Evolutionary conservation across 164 flowering plant genomes (phyloP).

Genomic region (Buxus sempervirens): DNA sequence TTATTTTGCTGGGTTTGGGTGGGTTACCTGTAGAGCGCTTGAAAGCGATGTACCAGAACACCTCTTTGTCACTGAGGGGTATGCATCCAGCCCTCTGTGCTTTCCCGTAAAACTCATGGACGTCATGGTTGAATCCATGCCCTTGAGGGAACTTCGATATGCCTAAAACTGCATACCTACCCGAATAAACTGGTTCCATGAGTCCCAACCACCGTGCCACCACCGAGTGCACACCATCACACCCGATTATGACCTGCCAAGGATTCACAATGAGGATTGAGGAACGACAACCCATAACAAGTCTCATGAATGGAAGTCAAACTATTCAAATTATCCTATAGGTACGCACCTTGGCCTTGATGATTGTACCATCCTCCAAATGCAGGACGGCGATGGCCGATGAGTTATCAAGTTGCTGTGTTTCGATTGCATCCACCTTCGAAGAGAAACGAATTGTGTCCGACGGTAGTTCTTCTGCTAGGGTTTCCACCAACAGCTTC

Average conservation of each 20-base stretch:
- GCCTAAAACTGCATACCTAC: constrained; percentile 43
- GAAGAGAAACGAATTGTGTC: neutral
- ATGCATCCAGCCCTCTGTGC: constrained; percentile 33
- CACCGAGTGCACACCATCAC: constrained; percentile 56
- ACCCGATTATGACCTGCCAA: constrained; percentile 45
- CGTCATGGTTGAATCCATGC: constrained; percentile 35
- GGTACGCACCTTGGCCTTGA: neutral
- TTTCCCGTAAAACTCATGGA: constrained; percentile 24
- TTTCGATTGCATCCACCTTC: neutral
- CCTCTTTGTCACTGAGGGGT: constrained; percentile 32
- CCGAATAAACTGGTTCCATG: constrained; percentile 28
- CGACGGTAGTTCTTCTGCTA: neutral
- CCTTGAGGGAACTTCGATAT: constrained; percentile 38
- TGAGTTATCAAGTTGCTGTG: neutral
- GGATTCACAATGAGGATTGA: neutral
- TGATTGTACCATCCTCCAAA: constrained; percentile 8
- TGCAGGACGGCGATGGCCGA: neutral
- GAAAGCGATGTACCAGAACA: constrained; percentile 32
- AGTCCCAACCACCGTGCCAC: constrained; percentile 54
- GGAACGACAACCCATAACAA: too few species aligned
- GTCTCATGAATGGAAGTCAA: too few species aligned
- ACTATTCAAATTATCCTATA: too few species aligned
- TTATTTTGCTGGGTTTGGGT: too few species aligned
- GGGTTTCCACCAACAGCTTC: constrained; percentile 1
- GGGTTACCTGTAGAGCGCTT: too few species aligned